phyloP scores from a whole-genome alignment of 2,329 filamentous ascomycete species.

The Berkeleyomyces basicola region DNA sequence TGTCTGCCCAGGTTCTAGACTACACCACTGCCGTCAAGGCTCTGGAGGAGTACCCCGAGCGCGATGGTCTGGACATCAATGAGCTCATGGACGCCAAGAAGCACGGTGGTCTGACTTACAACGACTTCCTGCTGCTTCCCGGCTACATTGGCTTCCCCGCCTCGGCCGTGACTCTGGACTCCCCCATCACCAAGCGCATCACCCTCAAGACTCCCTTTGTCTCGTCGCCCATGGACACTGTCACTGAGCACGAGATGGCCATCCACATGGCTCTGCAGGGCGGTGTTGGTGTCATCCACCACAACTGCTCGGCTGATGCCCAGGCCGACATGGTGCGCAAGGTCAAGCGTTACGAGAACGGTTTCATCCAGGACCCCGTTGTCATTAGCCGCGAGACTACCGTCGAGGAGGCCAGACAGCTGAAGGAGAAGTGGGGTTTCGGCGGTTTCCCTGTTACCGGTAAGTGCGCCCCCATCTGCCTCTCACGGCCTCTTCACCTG shows the following conservation, averaged over 20 bases:
- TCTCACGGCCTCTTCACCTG: not conserved
- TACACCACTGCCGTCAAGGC: conserved; percentile 60
- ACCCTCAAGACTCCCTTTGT: conserved; percentile 91
- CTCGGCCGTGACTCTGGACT: conserved; percentile 72
- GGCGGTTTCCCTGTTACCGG: conserved; percentile 97
- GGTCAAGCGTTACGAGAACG: conserved; percentile 98
- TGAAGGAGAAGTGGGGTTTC: conserved; percentile 98
- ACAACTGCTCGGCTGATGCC: conserved; percentile 95
- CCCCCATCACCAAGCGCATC: conserved; percentile 88
- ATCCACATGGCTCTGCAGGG: conserved; percentile 89
- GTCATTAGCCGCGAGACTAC: conserved; percentile 79
- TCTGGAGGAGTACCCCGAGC: conserved; percentile 61
- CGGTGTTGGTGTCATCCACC: conserved; percentile 88
- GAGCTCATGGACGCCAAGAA: conserved; percentile 80
- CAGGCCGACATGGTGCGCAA: conserved; percentile 99
- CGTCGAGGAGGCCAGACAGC: conserved; percentile 72
- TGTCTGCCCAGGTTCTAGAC: conserved; percentile 60
- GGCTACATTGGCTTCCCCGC: conserved; percentile 98
- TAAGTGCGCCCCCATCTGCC: conserved; percentile 35
- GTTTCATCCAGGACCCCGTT: conserved; percentile 91
- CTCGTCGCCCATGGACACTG: conserved; percentile 98
- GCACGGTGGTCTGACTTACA: conserved; percentile 92
- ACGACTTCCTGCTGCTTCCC: conserved; percentile 91
- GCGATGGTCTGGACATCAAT: conserved; percentile 75
- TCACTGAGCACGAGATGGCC: conserved; percentile 98